Percentiles rank a stretch among this genome's conserved stretches.
phyloP scores from a whole-genome alignment of 352 stramenopile genomes.

The Phytophthora sojae region DNA sequence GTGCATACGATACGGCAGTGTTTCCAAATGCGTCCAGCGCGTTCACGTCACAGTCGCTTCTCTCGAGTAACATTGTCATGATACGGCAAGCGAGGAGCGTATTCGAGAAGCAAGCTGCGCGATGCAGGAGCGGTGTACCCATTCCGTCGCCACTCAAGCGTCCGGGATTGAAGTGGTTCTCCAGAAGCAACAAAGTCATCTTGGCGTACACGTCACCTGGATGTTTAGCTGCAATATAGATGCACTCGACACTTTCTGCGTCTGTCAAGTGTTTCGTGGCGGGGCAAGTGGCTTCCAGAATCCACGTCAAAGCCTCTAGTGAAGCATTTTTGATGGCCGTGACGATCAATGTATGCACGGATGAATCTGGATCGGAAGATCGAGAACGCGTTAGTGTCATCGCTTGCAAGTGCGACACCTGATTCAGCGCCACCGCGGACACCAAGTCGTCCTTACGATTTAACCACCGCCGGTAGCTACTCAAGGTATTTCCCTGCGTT shows the following conservation, averaged over 20 bases:
- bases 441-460: constrained; percentile 15
- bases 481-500: background rate
- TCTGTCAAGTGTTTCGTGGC: constrained; percentile 17
- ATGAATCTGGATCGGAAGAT: background rate
- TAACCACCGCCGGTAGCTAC: background rate
- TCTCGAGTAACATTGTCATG: constrained; percentile 37
- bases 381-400: constrained; percentile 14
- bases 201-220: constrained; percentile 40
- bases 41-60: constrained; percentile 49
- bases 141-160: constrained; percentile 59
- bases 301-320: constrained; percentile 52
- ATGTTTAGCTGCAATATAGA: constrained; percentile 33
- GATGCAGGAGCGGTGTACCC: constrained; percentile 60
- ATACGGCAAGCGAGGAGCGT: constrained; percentile 19
- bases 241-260: constrained; percentile 26
- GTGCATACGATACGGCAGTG: constrained; percentile 56
- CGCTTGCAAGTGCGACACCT: constrained; percentile 45
- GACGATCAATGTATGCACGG: constrained; percentile 25
- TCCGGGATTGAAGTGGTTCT: constrained; percentile 35
- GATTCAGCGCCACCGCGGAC: constrained; percentile 35
- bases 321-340: constrained; percentile 39
- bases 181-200: constrained; percentile 55
- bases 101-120: constrained; percentile 52
- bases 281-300: constrained; percentile 29
- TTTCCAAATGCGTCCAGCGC: constrained; percentile 61